Conservation (phyloP, 164 flowering plant species). For the Aristolochia fimbriata region DNA sequence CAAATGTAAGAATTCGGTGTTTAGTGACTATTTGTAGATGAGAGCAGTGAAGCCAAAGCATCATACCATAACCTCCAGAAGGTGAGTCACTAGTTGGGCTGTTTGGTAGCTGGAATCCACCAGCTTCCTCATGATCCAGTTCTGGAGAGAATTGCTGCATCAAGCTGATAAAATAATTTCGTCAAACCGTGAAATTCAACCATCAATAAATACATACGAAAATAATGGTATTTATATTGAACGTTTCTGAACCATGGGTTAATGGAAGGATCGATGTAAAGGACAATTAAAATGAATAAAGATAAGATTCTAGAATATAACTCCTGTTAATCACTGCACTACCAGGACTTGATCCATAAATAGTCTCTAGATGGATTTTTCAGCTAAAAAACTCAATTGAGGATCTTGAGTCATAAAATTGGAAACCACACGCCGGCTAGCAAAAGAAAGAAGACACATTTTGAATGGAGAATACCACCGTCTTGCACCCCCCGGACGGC, state of each 20-base stretch:
- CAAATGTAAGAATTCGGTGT: constrained; percentile 3
- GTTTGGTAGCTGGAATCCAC: constrained; percentile 16
- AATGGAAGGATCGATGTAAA: not conserved
- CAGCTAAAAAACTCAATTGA: too few species aligned
- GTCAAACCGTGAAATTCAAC: not conserved
- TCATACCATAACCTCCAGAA: constrained; percentile 24
- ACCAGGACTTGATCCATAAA: too few species aligned
- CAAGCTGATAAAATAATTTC: constrained; percentile 23
- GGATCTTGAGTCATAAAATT: too few species aligned
- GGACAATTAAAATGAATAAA: not conserved
- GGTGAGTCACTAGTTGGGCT: constrained; percentile 28
- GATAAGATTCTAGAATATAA: too few species aligned
- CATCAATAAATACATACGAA: not conserved
- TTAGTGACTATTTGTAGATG: not conserved
- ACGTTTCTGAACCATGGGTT: not conserved
- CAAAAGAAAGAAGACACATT: constrained; percentile 3
- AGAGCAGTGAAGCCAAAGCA: not conserved
- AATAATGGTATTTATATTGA: not conserved
- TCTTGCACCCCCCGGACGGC: constrained; percentile 30
- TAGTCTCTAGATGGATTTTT: too few species aligned
- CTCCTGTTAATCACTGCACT: too few species aligned
- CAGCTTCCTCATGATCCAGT: constrained; percentile 35
- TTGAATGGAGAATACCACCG: constrained; percentile 23
- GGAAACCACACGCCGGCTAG: not conserved
- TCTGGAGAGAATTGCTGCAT: constrained; percentile 33